Evolutionary conservation across 2,329 filamentous ascomycete species (phyloP).

Genomic region (Lecanicillium sp.): DNA sequence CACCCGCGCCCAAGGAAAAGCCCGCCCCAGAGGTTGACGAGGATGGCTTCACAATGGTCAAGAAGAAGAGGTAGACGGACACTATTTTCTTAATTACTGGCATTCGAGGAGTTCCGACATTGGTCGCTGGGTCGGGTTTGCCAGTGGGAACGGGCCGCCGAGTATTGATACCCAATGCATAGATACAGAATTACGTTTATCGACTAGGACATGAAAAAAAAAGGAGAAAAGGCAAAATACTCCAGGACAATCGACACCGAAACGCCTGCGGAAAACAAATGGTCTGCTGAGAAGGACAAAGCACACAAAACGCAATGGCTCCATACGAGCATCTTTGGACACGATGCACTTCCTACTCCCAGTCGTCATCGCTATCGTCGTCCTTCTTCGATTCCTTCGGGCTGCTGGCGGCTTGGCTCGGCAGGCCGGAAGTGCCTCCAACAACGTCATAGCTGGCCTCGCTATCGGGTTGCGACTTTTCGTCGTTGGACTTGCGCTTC

Average conservation of each 20-base stretch:
- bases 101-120: background rate
- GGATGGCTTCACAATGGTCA: conserved; percentile 73
- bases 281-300: background rate
- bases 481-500: conserved; percentile 72
- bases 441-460: conserved; percentile 96
- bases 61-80: conserved; percentile 54
- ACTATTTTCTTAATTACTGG: background rate
- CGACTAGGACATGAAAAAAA: background rate
- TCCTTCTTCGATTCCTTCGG: conserved; percentile 51
- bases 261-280: conserved; percentile 4
- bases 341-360: conserved; percentile 50
- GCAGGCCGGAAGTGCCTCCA: conserved; percentile 65
- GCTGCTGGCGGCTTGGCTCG: conserved; percentile 69
- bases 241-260: background rate
- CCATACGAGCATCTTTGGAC: conserved; percentile 10
- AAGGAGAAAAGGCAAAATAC: background rate
- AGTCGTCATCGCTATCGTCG: conserved; percentile 67
- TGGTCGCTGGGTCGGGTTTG: too few species aligned
- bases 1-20: conserved; percentile 56
- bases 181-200: conserved; percentile 13
- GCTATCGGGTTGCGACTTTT: conserved; percentile 85
- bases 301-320: conserved; percentile 7
- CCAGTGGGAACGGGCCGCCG: background rate
- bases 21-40: conserved; percentile 67
- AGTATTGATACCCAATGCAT: conserved; percentile 16